A percentile compares a stretch with the other conserved stretches of the same genome.
Evolutionary conservation across 371 early-diverging fungal species (phyloP).

Genomic region (Syncephalastrum contaminatum): DNA sequence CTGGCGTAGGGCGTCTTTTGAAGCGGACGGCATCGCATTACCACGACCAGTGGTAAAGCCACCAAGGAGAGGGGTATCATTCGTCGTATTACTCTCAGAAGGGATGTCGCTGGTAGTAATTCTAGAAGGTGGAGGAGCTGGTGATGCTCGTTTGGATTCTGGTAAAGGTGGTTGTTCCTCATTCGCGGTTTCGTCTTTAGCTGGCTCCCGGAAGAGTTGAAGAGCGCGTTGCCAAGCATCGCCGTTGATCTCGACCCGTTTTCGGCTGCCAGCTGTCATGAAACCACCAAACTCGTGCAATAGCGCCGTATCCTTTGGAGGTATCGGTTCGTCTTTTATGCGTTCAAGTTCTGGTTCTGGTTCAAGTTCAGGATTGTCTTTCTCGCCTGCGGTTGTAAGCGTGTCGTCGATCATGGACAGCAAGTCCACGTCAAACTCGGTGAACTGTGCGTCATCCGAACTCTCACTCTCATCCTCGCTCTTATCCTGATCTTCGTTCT

Average conservation of each 20-base stretch:
- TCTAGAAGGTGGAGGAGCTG: no score
- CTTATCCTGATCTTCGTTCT: no score
- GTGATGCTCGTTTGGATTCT: no score
- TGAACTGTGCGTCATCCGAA: conserved; percentile 17
- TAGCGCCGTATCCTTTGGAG: not conserved
- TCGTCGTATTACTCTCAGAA: no score
- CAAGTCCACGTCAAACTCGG: conserved; percentile 13
- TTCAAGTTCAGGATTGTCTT: no score
- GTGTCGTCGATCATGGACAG: conserved; percentile 7
- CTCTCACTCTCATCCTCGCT: conserved; percentile 1
- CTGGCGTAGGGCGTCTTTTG: not conserved
- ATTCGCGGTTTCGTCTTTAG: no score
- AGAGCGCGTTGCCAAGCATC: conserved; percentile 17
- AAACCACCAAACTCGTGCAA: conserved; percentile 10
- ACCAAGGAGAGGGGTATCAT: no score
- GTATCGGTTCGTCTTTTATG: not conserved
- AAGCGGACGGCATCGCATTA: not conserved
- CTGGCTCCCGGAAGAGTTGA: not conserved
- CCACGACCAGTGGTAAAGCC: conserved; percentile 9
- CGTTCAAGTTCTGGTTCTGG: no score
- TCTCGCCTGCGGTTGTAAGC: no score
- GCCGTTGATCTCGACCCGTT: conserved; percentile 18
- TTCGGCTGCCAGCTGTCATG: conserved; percentile 19
- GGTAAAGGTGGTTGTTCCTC: no score
- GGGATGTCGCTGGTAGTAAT: no score